Conservation (phyloP, 257 asterid species). For the Prunella vulgaris region DNA sequence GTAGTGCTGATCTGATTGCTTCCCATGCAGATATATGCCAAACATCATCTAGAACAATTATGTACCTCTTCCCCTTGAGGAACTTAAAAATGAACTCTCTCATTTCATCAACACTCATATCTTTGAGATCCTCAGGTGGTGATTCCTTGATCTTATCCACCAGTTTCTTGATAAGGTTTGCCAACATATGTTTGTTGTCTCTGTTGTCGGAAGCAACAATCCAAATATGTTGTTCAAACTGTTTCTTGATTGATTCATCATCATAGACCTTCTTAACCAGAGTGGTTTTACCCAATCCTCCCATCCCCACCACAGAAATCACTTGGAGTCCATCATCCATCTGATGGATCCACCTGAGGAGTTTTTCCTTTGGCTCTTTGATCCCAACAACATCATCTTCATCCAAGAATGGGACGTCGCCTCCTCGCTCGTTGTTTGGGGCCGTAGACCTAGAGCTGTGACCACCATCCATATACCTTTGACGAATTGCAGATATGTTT, state of each 20-base stretch:
- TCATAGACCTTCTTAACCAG: background rate
- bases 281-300: slow-evolving; percentile 1
- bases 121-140: background rate
- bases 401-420: too few relatives aligned
- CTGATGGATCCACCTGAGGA: too few relatives aligned
- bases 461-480: too few relatives aligned
- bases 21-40: background rate
- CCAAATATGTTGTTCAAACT: background rate
- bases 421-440: too few relatives aligned
- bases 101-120: background rate
- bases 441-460: too few relatives aligned
- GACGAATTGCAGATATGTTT: too few relatives aligned
- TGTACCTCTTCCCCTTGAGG: background rate
- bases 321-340: background rate
- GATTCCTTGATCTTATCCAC: background rate
- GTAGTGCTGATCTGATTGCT: background rate
- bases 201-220: background rate
- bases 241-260: background rate
- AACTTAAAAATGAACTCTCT: too few relatives aligned
- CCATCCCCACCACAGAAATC: background rate
- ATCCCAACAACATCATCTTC: too few relatives aligned
- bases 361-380: too few relatives aligned
- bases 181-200: background rate
- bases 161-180: background rate
- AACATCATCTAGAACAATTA: slow-evolving; percentile 2